A percentile compares a stretch with the other conserved stretches of the same genome.
phyloP scores from a whole-genome alignment of 371 early-diverging fungal genomes.

The Syncephalis plumigaleata region DNA sequence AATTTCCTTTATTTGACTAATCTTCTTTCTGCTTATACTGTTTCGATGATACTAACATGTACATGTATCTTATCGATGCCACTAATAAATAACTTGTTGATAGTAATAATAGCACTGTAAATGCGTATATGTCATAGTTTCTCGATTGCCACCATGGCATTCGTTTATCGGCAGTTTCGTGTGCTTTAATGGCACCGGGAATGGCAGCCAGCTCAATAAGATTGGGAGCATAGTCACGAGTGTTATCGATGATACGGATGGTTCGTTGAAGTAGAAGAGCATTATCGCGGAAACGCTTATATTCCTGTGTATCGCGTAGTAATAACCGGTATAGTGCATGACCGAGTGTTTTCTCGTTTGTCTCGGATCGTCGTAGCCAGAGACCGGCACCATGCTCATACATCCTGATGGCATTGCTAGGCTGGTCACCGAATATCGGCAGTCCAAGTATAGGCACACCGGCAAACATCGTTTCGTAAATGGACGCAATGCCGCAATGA shows the following conservation, averaged over 20 bases:
- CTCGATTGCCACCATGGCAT: background rate
- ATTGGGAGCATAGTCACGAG: background rate
- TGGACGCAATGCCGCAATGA: constrained; percentile 3
- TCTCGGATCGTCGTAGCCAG: background rate
- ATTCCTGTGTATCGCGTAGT: too few relatives aligned
- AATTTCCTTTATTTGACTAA: too few relatives aligned
- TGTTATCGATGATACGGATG: background rate
- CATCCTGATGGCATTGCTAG: constrained; percentile 1
- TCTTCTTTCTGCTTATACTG: too few relatives aligned
- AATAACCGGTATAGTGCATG: too few relatives aligned
- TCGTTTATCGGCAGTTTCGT: background rate
- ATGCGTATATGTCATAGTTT: too few relatives aligned
- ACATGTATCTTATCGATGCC: too few relatives aligned
- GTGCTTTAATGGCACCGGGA: background rate
- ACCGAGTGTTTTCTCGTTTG: too few relatives aligned
- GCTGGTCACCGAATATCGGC: constrained; percentile 2
- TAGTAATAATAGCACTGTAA: too few relatives aligned
- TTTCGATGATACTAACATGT: too few relatives aligned
- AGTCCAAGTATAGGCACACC: background rate
- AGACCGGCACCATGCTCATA: background rate
- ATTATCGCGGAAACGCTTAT: too few relatives aligned
- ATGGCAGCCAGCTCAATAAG: background rate
- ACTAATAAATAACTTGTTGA: too few relatives aligned
- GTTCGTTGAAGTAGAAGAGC: background rate
- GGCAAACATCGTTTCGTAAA: background rate